Percentiles rank a stretch among this genome's conserved stretches.
phyloP scores from a whole-genome alignment of 495 filamentous ascomycete genomes.

The Aspergillus bridgeri region DNA sequence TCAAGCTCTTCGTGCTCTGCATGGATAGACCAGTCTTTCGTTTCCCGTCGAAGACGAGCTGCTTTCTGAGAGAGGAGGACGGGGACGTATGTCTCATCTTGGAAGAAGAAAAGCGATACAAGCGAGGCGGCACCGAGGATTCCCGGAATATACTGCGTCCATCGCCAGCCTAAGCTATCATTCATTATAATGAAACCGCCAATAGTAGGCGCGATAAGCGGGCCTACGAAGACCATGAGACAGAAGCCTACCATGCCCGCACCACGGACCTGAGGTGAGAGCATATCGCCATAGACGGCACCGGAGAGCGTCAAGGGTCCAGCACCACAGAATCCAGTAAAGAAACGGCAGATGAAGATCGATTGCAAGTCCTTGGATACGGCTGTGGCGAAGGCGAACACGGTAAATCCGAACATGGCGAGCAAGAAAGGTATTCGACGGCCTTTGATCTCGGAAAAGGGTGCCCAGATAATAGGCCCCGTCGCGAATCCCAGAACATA shows the following conservation, averaged over 20 bases:
- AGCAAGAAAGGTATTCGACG: slow-evolving; percentile 56
- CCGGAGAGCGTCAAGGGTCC: slow-evolving; percentile 82
- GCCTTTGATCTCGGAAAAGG: slow-evolving; percentile 61
- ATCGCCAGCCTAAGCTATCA: slow-evolving; percentile 70
- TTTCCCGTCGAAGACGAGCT: slow-evolving; percentile 71
- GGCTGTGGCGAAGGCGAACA: slow-evolving; percentile 60
- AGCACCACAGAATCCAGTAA: slow-evolving; percentile 59
- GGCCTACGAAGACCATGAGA: slow-evolving; percentile 80
- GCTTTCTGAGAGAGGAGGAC: slow-evolving; percentile 78
- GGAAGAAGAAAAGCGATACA: slow-evolving; percentile 65
- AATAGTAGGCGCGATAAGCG: slow-evolving; percentile 78
- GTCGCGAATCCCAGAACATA: slow-evolving; percentile 58
- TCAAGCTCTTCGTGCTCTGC: slow-evolving; percentile 93
- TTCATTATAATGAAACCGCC: slow-evolving; percentile 64
- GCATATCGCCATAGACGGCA: slow-evolving; percentile 89
- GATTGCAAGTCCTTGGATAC: slow-evolving; percentile 64
- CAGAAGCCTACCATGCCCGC: slow-evolving; percentile 68
- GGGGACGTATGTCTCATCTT: slow-evolving; percentile 83
- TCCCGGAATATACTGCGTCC: slow-evolving; percentile 72
- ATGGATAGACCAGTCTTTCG: slow-evolving; percentile 91
- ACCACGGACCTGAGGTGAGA: slow-evolving; percentile 72
- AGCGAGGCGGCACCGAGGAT: slow-evolving; percentile 80
- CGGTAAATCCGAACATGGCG: slow-evolving; percentile 43
- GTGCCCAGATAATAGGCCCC: slow-evolving; percentile 62
- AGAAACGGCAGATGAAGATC: slow-evolving; percentile 65